A percentile compares a stretch with the other conserved stretches of the same genome.
These are phyloP conservation scores for Calycina herbarum DNA, from an alignment of 2,329 filamentous ascomycete genomes.

Conservation along the genomic window DNA sequence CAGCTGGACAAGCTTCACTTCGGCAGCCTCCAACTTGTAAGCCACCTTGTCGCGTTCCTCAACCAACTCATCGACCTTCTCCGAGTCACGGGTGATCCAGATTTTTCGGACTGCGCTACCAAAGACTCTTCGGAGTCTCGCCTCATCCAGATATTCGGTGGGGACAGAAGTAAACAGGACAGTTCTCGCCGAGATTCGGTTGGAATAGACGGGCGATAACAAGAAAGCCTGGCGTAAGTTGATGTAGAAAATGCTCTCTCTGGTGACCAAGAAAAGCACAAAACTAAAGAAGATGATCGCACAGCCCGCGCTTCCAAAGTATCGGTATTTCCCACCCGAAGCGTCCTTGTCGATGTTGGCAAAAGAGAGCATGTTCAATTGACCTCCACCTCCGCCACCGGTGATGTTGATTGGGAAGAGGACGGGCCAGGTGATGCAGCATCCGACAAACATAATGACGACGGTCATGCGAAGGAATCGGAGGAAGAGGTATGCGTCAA, in stretches of 20 bases:
- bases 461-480: constrained; percentile 81
- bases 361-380: constrained; percentile 79
- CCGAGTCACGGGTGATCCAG: constrained; percentile 79
- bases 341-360: constrained; percentile 65
- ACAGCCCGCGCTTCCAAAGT: constrained; percentile 80
- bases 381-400: constrained; percentile 61
- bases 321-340: constrained; percentile 55
- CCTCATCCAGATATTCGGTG: constrained; percentile 71
- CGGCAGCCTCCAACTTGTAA: constrained; percentile 79
- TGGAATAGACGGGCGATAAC: constrained; percentile 78
- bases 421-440: constrained; percentile 81
- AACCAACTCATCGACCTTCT: constrained; percentile 77
- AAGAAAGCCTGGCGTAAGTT: constrained; percentile 92
- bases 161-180: constrained; percentile 89
- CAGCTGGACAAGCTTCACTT: constrained; percentile 79
- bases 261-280: constrained; percentile 81
- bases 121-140: constrained; percentile 77
- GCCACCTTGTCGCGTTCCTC: constrained; percentile 78
- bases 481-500: constrained; percentile 89
- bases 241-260: constrained; percentile 89
- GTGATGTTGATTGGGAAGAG: constrained; percentile 82
- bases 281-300: constrained; percentile 86
- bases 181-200: constrained; percentile 84
- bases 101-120: constrained; percentile 78
- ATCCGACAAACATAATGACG: constrained; percentile 80